Base-by-base conservation (phyloP, 441 rosid species). In the Corymbia citriodora region DNA sequence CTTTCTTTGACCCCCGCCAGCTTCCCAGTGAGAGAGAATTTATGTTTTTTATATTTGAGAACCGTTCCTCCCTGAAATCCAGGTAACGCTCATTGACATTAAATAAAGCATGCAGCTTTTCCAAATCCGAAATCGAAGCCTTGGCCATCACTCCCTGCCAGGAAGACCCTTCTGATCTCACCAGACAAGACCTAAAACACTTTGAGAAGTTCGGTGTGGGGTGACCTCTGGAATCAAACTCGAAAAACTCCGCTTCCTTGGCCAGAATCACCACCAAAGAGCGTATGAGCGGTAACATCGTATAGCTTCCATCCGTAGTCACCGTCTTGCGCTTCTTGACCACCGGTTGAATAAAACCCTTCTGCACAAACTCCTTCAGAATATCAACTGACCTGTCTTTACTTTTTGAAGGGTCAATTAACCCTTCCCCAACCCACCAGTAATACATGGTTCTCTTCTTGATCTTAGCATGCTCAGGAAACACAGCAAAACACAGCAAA, bases 361-460 rank as follows among this genome's bases (percentile, higher is more conserved):
- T 79, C 54, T 45, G 19, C 15, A 25, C 50, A 16, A 93, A 90
- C 19, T 89, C 53, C 25, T 65, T 5, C 23, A 96, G 90, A 89
- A 93, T 90, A 1, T 1, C 9, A 16, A 93, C 94, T 27, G 87
- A 29, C 33, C 17, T 21, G 15, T 79, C 87, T 31, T 54, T 14
- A 21, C 55, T 40, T n/a, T 5, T 52, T 40, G 55, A 61, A 59
- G 91, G 88, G 9, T 1, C 11, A 49, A 94, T 55, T 14, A 93
- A 70, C 0, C 92, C 92, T 72, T 96, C 95, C 17, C 94, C 96
- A 23, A 93, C 72, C 96, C 96, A 96, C 97, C 95, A 95, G 85
- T 92, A 91, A 90, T 90, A 92, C 40, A 94, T 88, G 89, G 95
- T 55, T 72, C 95, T 93, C 91, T 94, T 94, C 55, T 92, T 94